Evolutionary conservation across 2,329 filamentous ascomycete species (phyloP), one percentile per base, ranked within the genome.

Genomic region (Clonostachys chloroleuca): DNA sequence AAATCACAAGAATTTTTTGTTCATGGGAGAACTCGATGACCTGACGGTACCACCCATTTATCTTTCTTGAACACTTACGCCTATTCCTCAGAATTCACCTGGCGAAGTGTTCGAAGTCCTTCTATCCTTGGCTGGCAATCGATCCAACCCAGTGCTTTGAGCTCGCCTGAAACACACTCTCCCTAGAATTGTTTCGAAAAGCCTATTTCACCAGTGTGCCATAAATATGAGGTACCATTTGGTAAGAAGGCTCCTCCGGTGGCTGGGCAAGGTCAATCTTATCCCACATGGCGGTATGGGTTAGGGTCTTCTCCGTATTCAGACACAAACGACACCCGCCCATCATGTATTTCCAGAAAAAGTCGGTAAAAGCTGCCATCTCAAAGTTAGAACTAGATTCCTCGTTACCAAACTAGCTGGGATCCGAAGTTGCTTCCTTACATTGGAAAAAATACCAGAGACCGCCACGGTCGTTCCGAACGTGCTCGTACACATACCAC

Each of bases 401-500:
- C 10, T 30, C 8, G 7, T 24, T 36, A 33, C 20, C 20, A 9
- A 6, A 39, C 40, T 39, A 13, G 40, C 34, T 17, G 14, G 14
- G 12, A 17, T n/a, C 2, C 24, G 24, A 24, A 24, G 24, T 20
- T 24, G 24, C 24, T 7, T 34, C 67, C 77, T 65, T 55, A 79
- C 78, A 63, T 56, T 82, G 78, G 57, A 80, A 81, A 13, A 65
- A 45, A 12, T 56, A 51, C 55, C 80, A 57, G 55, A 66, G 64
- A 8, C 66, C 67, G 10, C 65, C 66, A 6, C 59, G 54, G 36
- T 65, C 63, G 43, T 61, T 62, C 47, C 61, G 57, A 37, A 86
- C 78, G 55, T 86, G 82, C 65, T 86, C 82, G 54, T 75, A 84
- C 1, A 81, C 72, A 51, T 83, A 81, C 80, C 81, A 84, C 37